Evolutionary conservation across 768 basidiomycete species (phyloP), one percentile per base, ranked within the genome.

Genomic region (Pulveroboletus sp.): DNA sequence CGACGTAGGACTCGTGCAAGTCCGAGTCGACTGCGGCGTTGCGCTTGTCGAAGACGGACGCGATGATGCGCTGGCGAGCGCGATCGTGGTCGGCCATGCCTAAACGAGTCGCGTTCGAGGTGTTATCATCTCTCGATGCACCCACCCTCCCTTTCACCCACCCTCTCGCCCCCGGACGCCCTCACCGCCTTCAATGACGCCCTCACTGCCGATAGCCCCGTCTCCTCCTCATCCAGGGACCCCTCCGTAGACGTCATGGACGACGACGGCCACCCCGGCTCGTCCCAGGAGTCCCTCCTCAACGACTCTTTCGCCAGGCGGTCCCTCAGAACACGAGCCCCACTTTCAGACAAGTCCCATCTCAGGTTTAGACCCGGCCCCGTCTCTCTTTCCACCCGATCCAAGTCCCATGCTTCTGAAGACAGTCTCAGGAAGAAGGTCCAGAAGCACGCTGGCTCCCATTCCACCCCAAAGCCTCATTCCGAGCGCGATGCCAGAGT

Each of bases 11-110:
- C 67, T 96, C 93, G 51, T 84, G 85, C 0, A 83, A 70, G 39
- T 71, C 71, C 35, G 84, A n/a, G 27, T 12, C 12, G 27, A 12
- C 85, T 50, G 73, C 71, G 13, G 80, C 79, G 62, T 81, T 85
- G 49, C 84, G 76, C 60, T 79, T 81, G 23, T 82, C 80, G 71
- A 96, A 95, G 9, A 93, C 85, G 6, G 92, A 93, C 1, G 79
- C 69, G 58, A 93, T 83, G 60, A 96, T 94, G 56, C 80, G 76
- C 62, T 84, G 78, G 49, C 77, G 76, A 50, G 82, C 74, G 54
- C 82, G 78, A 32, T 75, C 75, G 49, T 51, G 53, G 60, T 77
- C 76, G 35, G 70, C 46, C 72, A 76, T 74, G n/a, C n/a, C n/a
- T n/a, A n/a, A n/a, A n/a, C n/a, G n/a, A n/a, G n/a, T n/a, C n/a